Evolutionary conservation across 257 asterid genomes (phyloP), one percentile per base, ranked within the genome.

Genomic region (Nicotiana tabacum): DNA sequence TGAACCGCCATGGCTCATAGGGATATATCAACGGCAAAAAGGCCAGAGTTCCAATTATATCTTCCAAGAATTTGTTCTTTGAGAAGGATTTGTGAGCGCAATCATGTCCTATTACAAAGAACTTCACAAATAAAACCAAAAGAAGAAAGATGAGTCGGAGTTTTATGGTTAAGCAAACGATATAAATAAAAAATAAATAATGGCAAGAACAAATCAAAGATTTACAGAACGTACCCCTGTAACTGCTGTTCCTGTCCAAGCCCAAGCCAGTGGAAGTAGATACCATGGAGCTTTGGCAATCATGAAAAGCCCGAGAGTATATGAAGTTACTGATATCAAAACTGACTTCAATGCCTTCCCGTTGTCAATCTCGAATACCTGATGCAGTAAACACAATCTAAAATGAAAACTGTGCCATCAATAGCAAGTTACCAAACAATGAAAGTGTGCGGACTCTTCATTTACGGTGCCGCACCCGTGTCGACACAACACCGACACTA

Each of bases 231-330:
- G 83, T 68, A 96, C 98, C 95, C 99, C 99, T 1, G 99, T 96
- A 77, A 96, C 74, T 24, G 99, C 98, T 64, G 99, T 96, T 83
- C 99, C 99, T 9, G 99, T 93, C 98, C 98, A 96, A 81, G 98
- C 98, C 99, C 98, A 96, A 83, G 99, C 98, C 39, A 96, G 87
- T 33, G 99, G 99, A 89, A 96, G 98, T n/a, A 96, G 91, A 89
- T 94, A 96, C 99, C 98, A 94, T 24, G 99, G 98, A 39, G 98
- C 87, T 90, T 96, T 96, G 84, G 98, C 91, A 83, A 96, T 93
- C 97, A 91, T 89, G 86, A 87, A 83, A 61, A 96, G 92, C 66
- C 99, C 99, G 90, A 93, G 67, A 1, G 98, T 88, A 85, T 96
- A 96, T 2, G 98, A 90, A 48, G 94, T 87, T 64, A 87, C 94